Percentiles rank a stretch among this genome's conserved stretches.
Evolutionary conservation across 805 yeast genomes (phyloP).

Genomic region (Monosporozyma aerobia): DNA sequence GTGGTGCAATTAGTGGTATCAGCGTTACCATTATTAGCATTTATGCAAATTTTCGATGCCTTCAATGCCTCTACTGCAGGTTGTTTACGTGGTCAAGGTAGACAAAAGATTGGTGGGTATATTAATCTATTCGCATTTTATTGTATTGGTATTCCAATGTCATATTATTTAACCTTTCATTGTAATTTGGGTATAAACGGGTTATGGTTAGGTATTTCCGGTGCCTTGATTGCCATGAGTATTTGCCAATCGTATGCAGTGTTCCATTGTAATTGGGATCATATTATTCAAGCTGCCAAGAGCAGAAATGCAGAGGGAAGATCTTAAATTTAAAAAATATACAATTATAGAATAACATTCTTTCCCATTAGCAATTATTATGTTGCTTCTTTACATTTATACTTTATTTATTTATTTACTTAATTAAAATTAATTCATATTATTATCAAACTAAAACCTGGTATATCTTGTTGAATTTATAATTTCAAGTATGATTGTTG

Average conservation of each 20-base stretch:
- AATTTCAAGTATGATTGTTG: background rate
- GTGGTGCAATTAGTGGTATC: conserved; percentile 43
- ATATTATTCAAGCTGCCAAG: conserved; percentile 23
- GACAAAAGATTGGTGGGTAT: conserved; percentile 32
- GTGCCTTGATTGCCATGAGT: conserved; percentile 28
- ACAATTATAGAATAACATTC: background rate
- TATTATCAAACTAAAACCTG: background rate
- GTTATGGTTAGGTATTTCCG: conserved; percentile 47
- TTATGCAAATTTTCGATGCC: conserved; percentile 64
- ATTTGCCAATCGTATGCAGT: conserved; percentile 29
- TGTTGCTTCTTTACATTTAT: no score
- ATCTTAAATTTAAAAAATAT: background rate
- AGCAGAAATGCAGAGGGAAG: conserved; percentile 20
- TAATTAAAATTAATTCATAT: background rate
- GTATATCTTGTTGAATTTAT: background rate
- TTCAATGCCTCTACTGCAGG: conserved; percentile 68
- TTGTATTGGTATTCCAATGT: conserved; percentile 52
- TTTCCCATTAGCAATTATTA: no score
- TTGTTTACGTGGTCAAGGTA: conserved; percentile 70
- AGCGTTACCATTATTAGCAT: conserved; percentile 54
- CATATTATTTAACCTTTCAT: conserved; percentile 45
- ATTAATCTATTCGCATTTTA: conserved; percentile 32
- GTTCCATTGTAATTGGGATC: conserved; percentile 27
- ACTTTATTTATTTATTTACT: background rate
- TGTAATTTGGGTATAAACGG: conserved; percentile 46